Percentiles rank a stretch among this genome's conserved stretches.
These are phyloP conservation scores for Blastocystis sp. DNA, from an alignment of 352 stramenopile species.

Conservation along the genomic window DNA sequence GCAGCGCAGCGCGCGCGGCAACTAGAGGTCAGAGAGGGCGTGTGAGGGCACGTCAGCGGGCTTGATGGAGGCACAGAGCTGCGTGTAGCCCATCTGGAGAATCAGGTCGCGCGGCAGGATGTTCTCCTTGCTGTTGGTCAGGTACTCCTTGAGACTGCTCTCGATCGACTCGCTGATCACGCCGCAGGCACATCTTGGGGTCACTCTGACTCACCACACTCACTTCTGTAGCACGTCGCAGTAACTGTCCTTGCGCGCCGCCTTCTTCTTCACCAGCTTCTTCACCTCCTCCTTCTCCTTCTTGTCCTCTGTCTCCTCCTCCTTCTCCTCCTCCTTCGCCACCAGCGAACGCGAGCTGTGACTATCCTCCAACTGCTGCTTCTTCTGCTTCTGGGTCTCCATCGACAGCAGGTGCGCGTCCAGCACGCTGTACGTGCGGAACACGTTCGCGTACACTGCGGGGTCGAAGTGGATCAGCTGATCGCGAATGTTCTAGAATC, in stretches of 20 bases:
- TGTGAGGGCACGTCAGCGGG: neutral
- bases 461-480: constrained; percentile 53
- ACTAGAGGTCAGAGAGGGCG: neutral
- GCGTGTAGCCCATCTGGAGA: constrained; percentile 65
- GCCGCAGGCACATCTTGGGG: constrained; percentile 18
- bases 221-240: constrained; percentile 66
- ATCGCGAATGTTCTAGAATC: constrained; percentile 45
- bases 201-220: neutral
- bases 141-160: constrained; percentile 37
- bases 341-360: neutral
- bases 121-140: constrained; percentile 27
- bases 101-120: constrained; percentile 47
- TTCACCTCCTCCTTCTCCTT: neutral
- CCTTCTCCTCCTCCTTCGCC: neutral
- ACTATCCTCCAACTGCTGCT: constrained; percentile 41
- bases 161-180: constrained; percentile 42
- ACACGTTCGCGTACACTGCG: constrained; percentile 38
- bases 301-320: neutral
- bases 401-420: constrained; percentile 57
- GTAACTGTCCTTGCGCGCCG: constrained; percentile 39
- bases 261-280: constrained; percentile 13
- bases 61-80: constrained; percentile 60
- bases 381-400: constrained; percentile 67
- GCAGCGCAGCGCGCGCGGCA: constrained; percentile 17
- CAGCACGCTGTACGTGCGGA: constrained; percentile 70